A percentile compares a stretch with the other conserved stretches of the same genome.
Conservation (phyloP, 805 yeast genomes). For the Priceomyces melissophilus region DNA sequence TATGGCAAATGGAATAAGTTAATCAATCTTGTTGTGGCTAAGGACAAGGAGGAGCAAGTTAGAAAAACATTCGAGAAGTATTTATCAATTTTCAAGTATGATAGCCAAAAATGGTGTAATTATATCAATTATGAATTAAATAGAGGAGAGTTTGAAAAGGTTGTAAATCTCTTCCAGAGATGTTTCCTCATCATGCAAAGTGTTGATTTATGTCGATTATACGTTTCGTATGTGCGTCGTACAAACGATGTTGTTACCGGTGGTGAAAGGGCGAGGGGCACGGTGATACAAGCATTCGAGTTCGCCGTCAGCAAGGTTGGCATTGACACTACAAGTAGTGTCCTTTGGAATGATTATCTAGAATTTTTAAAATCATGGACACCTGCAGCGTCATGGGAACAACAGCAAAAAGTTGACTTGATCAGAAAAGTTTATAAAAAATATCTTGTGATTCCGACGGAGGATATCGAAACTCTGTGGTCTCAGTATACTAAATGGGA, state of each 20-base stretch:
- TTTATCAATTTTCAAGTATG: slow-evolving; percentile 61
- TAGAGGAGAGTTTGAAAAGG: slow-evolving; percentile 62
- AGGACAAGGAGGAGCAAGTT: slow-evolving; percentile 60
- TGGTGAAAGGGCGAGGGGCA: slow-evolving; percentile 73
- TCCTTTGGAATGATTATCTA: slow-evolving; percentile 80
- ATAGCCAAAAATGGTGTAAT: slow-evolving; percentile 65
- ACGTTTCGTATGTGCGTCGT: slow-evolving; percentile 73
- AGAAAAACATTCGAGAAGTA: slow-evolving; percentile 57
- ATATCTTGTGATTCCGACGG: slow-evolving; percentile 72
- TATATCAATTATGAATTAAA: slow-evolving; percentile 65
- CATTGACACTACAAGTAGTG: slow-evolving; percentile 65
- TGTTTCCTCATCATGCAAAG: slow-evolving; percentile 61
- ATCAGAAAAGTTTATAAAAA: slow-evolving; percentile 70
- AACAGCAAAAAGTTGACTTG: slow-evolving; percentile 73
- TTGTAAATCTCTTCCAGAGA: slow-evolving; percentile 62
- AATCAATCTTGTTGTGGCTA: slow-evolving; percentile 44
- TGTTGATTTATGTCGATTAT: slow-evolving; percentile 71
- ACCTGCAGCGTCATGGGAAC: slow-evolving; percentile 79
- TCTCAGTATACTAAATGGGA: slow-evolving; percentile 78
- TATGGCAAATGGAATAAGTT: slow-evolving; percentile 55
- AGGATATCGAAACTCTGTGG: slow-evolving; percentile 78
- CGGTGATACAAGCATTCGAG: slow-evolving; percentile 78
- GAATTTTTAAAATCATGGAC: slow-evolving; percentile 74
- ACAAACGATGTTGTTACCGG: slow-evolving; percentile 70
- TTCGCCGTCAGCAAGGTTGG: slow-evolving; percentile 79